Percentiles rank a stretch among this genome's conserved stretches.
These are phyloP conservation scores for Aspergillus sp. DNA, from an alignment of 2,329 filamentous ascomycete genomes.

Conservation along the genomic window DNA sequence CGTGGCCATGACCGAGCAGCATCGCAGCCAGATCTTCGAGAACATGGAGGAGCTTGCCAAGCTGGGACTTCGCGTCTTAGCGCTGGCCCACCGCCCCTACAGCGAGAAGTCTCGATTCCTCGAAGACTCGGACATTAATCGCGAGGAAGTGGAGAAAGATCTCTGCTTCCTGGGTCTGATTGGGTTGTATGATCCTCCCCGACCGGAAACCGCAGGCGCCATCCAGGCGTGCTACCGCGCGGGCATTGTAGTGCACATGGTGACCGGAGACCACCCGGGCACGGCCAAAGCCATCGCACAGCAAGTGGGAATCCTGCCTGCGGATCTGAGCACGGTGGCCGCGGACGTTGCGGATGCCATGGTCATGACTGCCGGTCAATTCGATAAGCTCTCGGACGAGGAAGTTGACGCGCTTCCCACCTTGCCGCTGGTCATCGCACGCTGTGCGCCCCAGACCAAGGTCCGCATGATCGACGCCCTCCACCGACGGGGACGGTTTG, in stretches of 20 bases:
- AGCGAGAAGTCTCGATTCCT: constrained; percentile 7
- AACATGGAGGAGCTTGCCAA: constrained; percentile 66
- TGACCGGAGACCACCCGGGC: constrained; percentile 75
- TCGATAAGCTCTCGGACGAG: constrained; percentile 70
- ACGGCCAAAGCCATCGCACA: constrained; percentile 74
- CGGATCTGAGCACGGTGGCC: constrained; percentile 57
- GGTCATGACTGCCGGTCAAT: constrained; percentile 71
- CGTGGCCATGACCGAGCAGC: constrained; percentile 50
- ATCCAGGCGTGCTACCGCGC: constrained; percentile 67
- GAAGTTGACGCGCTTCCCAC: constrained; percentile 62
- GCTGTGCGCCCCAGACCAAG: constrained; percentile 61
- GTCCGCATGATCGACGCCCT: constrained; percentile 74
- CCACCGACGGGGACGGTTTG: constrained; percentile 61
- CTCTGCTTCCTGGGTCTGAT: constrained; percentile 73
- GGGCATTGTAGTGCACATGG: constrained; percentile 75
- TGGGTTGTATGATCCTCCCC: constrained; percentile 80
- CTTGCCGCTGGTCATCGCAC: constrained; percentile 55
- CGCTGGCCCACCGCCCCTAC: constrained; percentile 51
- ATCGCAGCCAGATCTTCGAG: constrained; percentile 55
- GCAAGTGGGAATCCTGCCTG: constrained; percentile 71
- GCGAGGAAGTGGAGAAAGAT: constrained; percentile 61
- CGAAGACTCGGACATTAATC: constrained; percentile 44
- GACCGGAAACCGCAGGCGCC: constrained; percentile 69
- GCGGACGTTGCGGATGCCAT: constrained; percentile 61
- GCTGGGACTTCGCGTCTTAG: constrained; percentile 66